Evolutionary conservation across 2,329 filamentous ascomycete genomes (phyloP), one percentile per base, ranked within the genome.

Genomic region (Colletotrichum incanum): DNA sequence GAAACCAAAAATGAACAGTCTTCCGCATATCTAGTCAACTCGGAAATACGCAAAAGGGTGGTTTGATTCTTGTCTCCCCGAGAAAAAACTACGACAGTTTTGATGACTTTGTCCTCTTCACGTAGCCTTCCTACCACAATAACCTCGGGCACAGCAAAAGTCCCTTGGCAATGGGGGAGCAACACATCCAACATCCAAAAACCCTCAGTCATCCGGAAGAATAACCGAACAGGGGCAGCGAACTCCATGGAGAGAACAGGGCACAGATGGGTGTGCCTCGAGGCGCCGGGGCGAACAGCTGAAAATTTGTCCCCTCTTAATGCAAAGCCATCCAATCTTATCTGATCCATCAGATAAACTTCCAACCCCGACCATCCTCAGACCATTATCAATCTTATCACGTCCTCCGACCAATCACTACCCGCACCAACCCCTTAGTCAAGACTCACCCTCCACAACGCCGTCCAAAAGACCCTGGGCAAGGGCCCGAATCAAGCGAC

Each of bases 281-380:
- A 55, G 55, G 37, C 20, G 12, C 23, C n/a, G 66, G 41, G 39
- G 39, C 14, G n/a, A 4, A 4, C 28, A 66, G 67, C 62, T 70
- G 62, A 55, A 70, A 70, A 66, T 47, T 65, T 41, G 55, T 20
- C 31, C 9, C 47, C 45, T 39, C 2, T 54, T 47, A 11, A 34
- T n/a, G 6, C 26, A 12, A 54, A 55, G 54, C 62, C 55, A 49
- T 62, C 68, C 63, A 71, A 67, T 71, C 63, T 71, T 71, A 71
- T 71, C 68, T 67, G 63, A 71, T 71, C 41, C 54, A 71, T 71
- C 68, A 67, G 63, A 71, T 71, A 71, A 71, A 59, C 56, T 43
- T 50, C 45, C 9, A 31, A 5, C 16, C 26, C 28, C 41, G 31
- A 18, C 50, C 8, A 18, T 39, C 23, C 56, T 67, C 56, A 56